A percentile compares a stretch with the other conserved stretches of the same genome.
Conservation (phyloP, 768 basidiomycete species). For the Mycena amicta region DNA sequence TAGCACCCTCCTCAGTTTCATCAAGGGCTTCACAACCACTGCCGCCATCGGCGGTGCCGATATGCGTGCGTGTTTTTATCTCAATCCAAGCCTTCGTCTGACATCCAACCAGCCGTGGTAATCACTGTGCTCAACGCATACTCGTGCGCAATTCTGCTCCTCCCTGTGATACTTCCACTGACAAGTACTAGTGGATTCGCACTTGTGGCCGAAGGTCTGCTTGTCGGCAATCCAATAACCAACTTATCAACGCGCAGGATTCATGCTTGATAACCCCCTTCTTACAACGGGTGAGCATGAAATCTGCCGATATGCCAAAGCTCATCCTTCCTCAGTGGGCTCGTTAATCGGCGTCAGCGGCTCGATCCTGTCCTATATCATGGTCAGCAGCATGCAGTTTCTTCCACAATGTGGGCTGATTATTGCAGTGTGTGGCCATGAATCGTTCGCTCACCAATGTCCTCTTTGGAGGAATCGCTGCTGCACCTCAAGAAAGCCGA, state of each 20-base stretch:
- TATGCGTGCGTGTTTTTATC: constrained; percentile 67
- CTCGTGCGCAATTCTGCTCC: too few relatives aligned
- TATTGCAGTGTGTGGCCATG: constrained; percentile 82
- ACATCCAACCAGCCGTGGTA: constrained; percentile 64
- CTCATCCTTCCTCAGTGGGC: too few relatives aligned
- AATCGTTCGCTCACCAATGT: constrained; percentile 86
- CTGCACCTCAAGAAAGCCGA: constrained; percentile 55
- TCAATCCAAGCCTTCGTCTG: constrained; percentile 9
- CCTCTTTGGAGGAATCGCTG: constrained; percentile 82
- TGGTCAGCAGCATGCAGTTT: constrained; percentile 52
- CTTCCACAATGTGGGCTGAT: not conserved
- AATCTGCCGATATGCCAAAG: too few relatives aligned
- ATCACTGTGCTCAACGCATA: constrained; percentile 92
- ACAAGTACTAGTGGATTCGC: constrained; percentile 64
- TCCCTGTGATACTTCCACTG: constrained; percentile 2
- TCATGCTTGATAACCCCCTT: constrained; percentile 88
- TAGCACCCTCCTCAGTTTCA: constrained; percentile 77
- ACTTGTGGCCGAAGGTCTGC: constrained; percentile 79
- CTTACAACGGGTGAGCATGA: too few relatives aligned
- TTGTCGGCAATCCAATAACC: not conserved
- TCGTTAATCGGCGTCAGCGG: constrained; percentile 89
- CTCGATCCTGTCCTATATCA: constrained; percentile 89
- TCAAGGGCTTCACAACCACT: constrained; percentile 85
- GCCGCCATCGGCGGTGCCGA: constrained; percentile 93
- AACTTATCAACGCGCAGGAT: constrained; percentile 45